These are phyloP conservation scores for Pyrenopolyporus hunteri DNA, from an alignment of 495 filamentous ascomycete genomes.

Conservation along the genomic window DNA sequence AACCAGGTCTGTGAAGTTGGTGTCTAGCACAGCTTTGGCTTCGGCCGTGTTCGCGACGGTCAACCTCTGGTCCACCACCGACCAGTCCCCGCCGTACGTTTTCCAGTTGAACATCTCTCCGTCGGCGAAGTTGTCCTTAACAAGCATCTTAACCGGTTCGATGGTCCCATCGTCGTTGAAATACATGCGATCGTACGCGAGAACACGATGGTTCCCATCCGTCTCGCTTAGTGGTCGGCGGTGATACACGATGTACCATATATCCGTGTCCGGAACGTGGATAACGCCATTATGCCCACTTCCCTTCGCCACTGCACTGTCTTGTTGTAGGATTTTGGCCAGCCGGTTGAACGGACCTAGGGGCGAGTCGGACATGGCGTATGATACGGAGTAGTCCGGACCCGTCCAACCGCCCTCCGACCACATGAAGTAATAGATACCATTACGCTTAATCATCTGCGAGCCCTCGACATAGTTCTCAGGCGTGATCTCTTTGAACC, in stretches of 20 bases:
- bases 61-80: slow-evolving; percentile 19
- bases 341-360: slow-evolving; percentile 50
- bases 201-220: slow-evolving; percentile 52
- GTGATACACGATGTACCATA: slow-evolving; percentile 59
- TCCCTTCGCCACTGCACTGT: slow-evolving; percentile 47
- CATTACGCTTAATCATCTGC: slow-evolving; percentile 53
- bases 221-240: slow-evolving; percentile 51
- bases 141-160: slow-evolving; percentile 49
- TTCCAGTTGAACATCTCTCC: slow-evolving; percentile 42
- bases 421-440: slow-evolving; percentile 57
- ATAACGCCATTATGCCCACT: slow-evolving; percentile 54
- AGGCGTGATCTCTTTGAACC: slow-evolving; percentile 52
- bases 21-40: slow-evolving; percentile 41
- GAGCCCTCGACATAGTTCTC: slow-evolving; percentile 52
- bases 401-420: slow-evolving; percentile 54
- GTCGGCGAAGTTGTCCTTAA: slow-evolving; percentile 46
- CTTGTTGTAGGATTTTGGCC: slow-evolving; percentile 50
- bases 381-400: slow-evolving; percentile 54
- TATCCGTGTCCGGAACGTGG: slow-evolving; percentile 48
- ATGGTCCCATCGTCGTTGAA: slow-evolving; percentile 54
- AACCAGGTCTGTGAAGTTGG: slow-evolving; percentile 39
- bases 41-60: slow-evolving; percentile 7
- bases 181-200: slow-evolving; percentile 55
- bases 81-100: slow-evolving; percentile 32
- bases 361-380: slow-evolving; percentile 51